These are phyloP conservation scores for Eremochloa ophiuroides DNA, from an alignment of 176 grass and related monocot species.

Conservation along the genomic window DNA sequence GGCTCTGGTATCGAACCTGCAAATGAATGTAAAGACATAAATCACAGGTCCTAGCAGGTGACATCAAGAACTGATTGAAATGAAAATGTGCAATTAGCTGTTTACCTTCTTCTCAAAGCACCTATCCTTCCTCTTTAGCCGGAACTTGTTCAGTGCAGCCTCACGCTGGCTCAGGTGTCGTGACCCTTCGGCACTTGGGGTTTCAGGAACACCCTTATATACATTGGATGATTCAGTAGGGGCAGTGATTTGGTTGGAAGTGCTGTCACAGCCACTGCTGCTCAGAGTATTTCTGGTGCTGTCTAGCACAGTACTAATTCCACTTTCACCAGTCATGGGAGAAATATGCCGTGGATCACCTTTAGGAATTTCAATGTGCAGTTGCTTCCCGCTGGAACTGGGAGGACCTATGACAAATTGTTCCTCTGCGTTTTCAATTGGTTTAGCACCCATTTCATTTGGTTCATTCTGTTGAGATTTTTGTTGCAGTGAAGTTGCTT, in stretches of 20 bases:
- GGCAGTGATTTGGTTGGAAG: constrained; percentile 16
- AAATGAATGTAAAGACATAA: constrained; percentile 16
- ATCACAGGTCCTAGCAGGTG: neutral
- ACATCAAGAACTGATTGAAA: neutral
- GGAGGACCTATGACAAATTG: neutral
- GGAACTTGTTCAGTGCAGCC: constrained; percentile 88
- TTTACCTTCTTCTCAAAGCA: constrained; percentile 99
- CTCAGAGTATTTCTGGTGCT: constrained; percentile 28
- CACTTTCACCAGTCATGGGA: constrained; percentile 47
- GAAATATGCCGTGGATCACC: constrained; percentile 41
- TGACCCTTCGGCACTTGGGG: constrained; percentile 23
- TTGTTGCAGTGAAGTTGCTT: constrained; percentile 21
- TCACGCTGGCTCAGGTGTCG: constrained; percentile 59
- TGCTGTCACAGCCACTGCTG: constrained; percentile 32
- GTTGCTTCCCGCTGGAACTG: constrained; percentile 24
- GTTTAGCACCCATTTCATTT: constrained; percentile 13
- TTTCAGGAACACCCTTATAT: constrained; percentile 19
- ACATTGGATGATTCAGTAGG: constrained; percentile 24
- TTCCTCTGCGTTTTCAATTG: constrained; percentile 15
- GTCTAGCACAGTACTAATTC: constrained; percentile 30
- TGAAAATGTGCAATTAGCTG: neutral
- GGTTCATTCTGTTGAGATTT: constrained; percentile 22
- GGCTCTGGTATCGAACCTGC: constrained; percentile 95
- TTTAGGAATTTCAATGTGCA: constrained; percentile 21
- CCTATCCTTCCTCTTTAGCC: constrained; percentile 93